Evolutionary conservation across 2,329 filamentous ascomycete genomes (phyloP), one percentile per base, ranked within the genome.

Genomic region (Apiospora hydei): DNA sequence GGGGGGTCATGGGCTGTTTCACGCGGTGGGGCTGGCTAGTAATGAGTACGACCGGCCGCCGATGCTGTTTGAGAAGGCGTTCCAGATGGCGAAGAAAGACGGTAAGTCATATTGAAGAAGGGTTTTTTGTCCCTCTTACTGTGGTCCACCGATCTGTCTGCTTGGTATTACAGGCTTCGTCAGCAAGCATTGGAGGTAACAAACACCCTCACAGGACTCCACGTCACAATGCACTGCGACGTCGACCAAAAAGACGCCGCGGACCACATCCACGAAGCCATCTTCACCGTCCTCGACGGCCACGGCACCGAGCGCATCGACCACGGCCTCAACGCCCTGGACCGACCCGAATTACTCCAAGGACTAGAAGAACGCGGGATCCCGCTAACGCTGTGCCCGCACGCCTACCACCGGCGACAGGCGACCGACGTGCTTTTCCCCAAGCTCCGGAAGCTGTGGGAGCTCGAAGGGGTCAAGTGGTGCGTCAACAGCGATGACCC

Each of bases 401-500:
- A 83, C 74, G 82, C 83, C 13, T 84, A 84, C 73, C 81, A 81
- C 47, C 82, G 83, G n/a, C 79, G 83, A 26, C 84, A 84, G 69
- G 80, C 83, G 34, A 83, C 82, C 1, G 82, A 83, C 1, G 80
- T 83, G 38, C 74, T 84, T 3, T 86, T 87, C 69, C 79, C 84
- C 1, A 85, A 85, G 64, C 83, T 88, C 57, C 79, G 82, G 24
- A 81, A 76, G 57, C 80, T 87, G 30, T 80, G 83, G 71, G 83
- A 86, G 46, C 30, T 24, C 8, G 80, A 78, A 7, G 85, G 84
- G 0, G 81, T 87, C n/a, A 83, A 83, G 64, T 80, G 87, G 67
- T 84, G 83, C 69, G 83, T 94, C 79, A 94, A 94, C 81, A 92
- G 90, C 75, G 92, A 94, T 78, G 91, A 94, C 78, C 92, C 92